Percentiles rank a stretch among this genome's conserved stretches.
Evolutionary conservation across 2,329 filamentous ascomycete genomes (phyloP).

Genomic region (Cordyceps fumosorosea): DNA sequence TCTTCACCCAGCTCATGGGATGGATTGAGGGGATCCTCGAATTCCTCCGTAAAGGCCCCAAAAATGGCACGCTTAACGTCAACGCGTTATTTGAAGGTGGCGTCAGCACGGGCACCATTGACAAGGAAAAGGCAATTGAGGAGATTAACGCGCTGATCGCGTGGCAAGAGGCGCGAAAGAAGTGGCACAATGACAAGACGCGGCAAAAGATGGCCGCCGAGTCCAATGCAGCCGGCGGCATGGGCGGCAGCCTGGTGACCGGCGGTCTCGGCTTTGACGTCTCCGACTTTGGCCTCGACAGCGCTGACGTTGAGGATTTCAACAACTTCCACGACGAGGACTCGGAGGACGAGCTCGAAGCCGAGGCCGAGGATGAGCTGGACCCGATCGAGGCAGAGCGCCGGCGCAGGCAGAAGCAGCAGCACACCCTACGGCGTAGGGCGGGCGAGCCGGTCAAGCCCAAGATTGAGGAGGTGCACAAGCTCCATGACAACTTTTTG

Average conservation of each 20-base stretch:
- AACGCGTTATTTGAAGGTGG: conserved; percentile 87
- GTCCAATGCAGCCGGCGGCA: conserved; percentile 22
- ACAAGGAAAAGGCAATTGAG: conserved; percentile 63
- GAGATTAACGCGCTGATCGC: conserved; percentile 83
- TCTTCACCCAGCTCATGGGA: conserved; percentile 93
- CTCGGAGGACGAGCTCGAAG: conserved; percentile 53
- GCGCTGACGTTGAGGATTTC: conserved; percentile 81
- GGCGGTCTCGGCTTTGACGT: conserved; percentile 58
- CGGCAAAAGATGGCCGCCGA: conserved; percentile 97
- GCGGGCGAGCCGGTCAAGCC: conserved; percentile 84
- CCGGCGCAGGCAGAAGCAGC: conserved; percentile 65
- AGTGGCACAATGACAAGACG: conserved; percentile 97
- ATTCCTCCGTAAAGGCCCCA: conserved; percentile 81
- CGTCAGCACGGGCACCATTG: conserved; percentile 57
- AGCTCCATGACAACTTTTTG: conserved; percentile 73
- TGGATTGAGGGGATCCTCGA: conserved; percentile 96
- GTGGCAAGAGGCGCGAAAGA: conserved; percentile 94
- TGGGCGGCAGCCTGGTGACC: conserved; percentile 41
- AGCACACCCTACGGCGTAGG: conserved; percentile 71
- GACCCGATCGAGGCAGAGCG: conserved; percentile 87
- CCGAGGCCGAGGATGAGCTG: conserved; percentile 69
- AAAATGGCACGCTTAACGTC: conserved; percentile 83
- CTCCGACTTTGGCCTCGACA: conserved; percentile 83
- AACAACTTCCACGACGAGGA: conserved; percentile 61
- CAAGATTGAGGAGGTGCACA: conserved; percentile 68